phyloP scores from a whole-genome alignment of 352 stramenopile genomes.

The Phytopythium chamaehyphon region DNA sequence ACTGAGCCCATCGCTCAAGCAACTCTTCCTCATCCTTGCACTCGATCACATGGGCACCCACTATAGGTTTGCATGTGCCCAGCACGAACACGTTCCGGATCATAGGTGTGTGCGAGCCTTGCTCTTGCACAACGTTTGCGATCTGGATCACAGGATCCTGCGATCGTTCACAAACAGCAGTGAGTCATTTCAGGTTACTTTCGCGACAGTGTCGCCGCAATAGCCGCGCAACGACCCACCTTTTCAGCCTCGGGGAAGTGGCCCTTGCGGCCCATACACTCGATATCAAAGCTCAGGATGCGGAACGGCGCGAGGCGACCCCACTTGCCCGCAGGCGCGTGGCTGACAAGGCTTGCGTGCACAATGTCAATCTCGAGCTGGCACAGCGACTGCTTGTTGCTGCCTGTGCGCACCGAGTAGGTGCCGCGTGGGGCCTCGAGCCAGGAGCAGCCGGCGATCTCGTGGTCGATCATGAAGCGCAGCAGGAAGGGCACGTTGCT shows the following conservation, averaged over 20 bases:
- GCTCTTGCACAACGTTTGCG: conserved; percentile 94
- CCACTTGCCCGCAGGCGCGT: conserved; percentile 93
- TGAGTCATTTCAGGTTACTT: too few species aligned
- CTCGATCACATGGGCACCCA: conserved; percentile 96
- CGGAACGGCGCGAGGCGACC: conserved; percentile 96
- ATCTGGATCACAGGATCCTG: conserved; percentile 99
- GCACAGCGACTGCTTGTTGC: conserved; percentile 85
- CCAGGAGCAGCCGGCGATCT: conserved; percentile 97
- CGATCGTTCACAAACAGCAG: too few species aligned
- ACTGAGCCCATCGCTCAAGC: conserved; percentile 96
- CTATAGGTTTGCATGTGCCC: conserved; percentile 96
- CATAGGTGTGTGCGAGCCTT: conserved; percentile 57
- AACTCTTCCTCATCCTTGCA: conserved; percentile 96
- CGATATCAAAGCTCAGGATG: conserved; percentile 99
- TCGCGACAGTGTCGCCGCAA: not conserved
- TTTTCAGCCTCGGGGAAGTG: conserved; percentile 88
- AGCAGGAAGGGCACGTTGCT: conserved; percentile 99
- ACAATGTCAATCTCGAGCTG: conserved; percentile 98
- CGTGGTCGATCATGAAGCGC: conserved; percentile 99
- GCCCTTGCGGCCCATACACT: conserved; percentile 98
- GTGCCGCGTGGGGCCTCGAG: conserved; percentile 90
- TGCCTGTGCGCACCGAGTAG: conserved; percentile 81
- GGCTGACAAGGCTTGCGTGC: conserved; percentile 96
- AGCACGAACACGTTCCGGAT: conserved; percentile 98
- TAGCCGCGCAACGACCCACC: conserved; percentile 10